Evolutionary conservation across 148 eudicot genomes (phyloP), one percentile per base, ranked within the genome.

Genomic region (Hydrangea macrophylla): DNA sequence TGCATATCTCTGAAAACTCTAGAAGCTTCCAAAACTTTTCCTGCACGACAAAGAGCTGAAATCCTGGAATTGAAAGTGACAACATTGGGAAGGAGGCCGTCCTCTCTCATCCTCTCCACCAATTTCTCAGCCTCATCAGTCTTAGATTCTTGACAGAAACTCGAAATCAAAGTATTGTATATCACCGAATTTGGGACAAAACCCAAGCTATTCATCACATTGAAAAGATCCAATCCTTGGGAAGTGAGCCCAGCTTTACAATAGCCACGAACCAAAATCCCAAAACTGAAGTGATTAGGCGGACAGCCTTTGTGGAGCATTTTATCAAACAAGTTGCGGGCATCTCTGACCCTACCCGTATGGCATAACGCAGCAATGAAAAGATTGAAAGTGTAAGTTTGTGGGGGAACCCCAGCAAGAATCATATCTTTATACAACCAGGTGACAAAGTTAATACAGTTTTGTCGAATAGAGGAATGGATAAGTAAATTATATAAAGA

Each of bases 1-100:
- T 90, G 97, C 99, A 94, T 94, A 70, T 94, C 99, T 79, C 96
- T 78, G 56, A 90, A 94, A 72, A 94, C 88, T 26, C 90, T 80
- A 51, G 89, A 86, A 25, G 97, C 99, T 75, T 94, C 99, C 24
- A 87, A 75, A 73, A 88, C 71, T 77, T 90, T 94, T 70, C 99
- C 93, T 7, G 80, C 67, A 11, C 61, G 74, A 78, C 99, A 90
- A 37, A 94, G 79, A 76, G 90, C 86, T 9, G 91, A 69, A 69
- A 94, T 90, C 78, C 99, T 85, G 39, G 96, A 84, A 81, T 94
- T 94, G 51, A 94, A 94, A 51, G 96, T 94, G 60, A 90, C 93
- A 65, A 90, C 86, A 77, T 90, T 79, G 1, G 99, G 99, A 67
- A 53, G 51, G 1, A 88, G 78, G 13, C 91, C 93, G 68, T 81